Conservation (phyloP, 1,284 basidiomycete species). For the Pholiota adiposa region DNA sequence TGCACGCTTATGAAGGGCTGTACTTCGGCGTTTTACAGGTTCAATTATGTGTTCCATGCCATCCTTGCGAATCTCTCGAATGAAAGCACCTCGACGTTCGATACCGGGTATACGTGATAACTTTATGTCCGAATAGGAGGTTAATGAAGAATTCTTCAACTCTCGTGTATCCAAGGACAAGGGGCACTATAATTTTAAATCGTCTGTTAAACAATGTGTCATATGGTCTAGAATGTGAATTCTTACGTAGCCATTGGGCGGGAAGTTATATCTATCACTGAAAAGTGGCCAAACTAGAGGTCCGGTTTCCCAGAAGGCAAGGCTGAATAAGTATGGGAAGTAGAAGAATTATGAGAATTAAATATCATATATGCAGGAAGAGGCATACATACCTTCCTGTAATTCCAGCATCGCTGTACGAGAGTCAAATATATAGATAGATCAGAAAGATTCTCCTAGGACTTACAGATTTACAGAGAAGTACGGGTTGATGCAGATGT, state of each 20-base stretch:
- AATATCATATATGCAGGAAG: too few relatives aligned
- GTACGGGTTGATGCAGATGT: slow-evolving; percentile 6
- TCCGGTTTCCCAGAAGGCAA: slow-evolving; percentile 6
- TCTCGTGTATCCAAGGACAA: neutral
- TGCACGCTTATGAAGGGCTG: slow-evolving; percentile 1
- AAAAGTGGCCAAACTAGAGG: slow-evolving; percentile 5
- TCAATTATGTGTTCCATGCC: slow-evolving; percentile 1
- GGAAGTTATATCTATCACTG: slow-evolving; percentile 3
- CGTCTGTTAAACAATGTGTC: neutral
- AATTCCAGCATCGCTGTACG: neutral
- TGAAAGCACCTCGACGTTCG: slow-evolving; percentile 1
- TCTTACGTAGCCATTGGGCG: slow-evolving; percentile 1
- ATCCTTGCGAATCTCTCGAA: neutral
- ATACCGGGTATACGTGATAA: neutral
- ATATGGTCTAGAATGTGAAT: neutral
- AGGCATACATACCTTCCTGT: neutral
- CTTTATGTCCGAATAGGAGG: neutral
- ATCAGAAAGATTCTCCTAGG: neutral
- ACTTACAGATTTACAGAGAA: slow-evolving; percentile 3
- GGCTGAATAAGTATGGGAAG: neutral
- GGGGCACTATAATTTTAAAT: neutral
- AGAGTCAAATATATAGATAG: neutral
- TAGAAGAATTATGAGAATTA: neutral
- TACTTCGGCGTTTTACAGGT: neutral
- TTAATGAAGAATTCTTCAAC: neutral